These are phyloP conservation scores for Neurospora cerealis DNA, from an alignment of 495 filamentous ascomycete species.

Conservation along the genomic window DNA sequence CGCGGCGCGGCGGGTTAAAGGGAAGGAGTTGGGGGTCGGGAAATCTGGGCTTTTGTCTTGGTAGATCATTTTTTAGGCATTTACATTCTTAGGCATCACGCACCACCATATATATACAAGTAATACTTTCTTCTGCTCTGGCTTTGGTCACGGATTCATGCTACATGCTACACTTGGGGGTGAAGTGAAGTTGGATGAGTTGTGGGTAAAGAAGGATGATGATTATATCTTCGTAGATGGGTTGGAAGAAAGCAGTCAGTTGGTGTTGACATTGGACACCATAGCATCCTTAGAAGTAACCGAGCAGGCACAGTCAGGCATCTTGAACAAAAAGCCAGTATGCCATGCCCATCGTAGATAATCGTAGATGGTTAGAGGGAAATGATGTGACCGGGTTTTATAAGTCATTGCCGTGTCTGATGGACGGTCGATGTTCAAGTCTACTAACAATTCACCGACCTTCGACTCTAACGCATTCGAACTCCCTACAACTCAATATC, in stretches of 20 bases:
- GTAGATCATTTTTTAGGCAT: not conserved
- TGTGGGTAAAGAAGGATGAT: not conserved
- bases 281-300: not conserved
- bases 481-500: too few relatives aligned
- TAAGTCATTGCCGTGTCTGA: not conserved
- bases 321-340: not conserved
- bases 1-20: not conserved
- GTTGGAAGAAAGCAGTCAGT: not conserved
- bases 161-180: not conserved
- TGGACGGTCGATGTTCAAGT: too few relatives aligned
- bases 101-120: not conserved
- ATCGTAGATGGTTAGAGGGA: not conserved
- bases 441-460: too few relatives aligned
- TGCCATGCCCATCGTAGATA: not conserved
- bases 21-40: not conserved
- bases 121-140: not conserved
- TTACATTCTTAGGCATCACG: not conserved
- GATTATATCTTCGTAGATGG: not conserved
- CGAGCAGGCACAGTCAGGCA: not conserved
- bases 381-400: not conserved
- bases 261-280: not conserved
- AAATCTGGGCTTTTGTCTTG: too few relatives aligned
- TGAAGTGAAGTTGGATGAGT: not conserved
- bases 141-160: not conserved
- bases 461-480: too few relatives aligned